These are phyloP conservation scores for Colletotrichum coccodes DNA, from an alignment of 2,329 filamentous ascomycete species.

Conservation along the genomic window DNA sequence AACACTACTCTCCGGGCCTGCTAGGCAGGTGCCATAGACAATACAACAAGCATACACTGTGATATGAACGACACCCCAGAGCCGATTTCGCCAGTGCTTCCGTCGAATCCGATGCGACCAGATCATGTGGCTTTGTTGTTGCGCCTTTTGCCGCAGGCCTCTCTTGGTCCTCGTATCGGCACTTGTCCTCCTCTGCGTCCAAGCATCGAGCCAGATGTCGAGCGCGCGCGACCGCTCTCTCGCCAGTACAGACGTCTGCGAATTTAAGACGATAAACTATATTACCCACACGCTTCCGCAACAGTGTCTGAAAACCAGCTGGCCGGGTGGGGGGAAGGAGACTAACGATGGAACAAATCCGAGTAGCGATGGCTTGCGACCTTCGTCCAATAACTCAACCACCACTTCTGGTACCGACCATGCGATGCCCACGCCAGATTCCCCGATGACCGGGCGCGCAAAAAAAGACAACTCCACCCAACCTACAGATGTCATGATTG, in stretches of 20 bases:
- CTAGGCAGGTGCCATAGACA: too few species aligned
- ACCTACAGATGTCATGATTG: background rate
- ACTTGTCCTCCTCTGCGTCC: background rate
- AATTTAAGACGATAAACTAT: conserved; percentile 79
- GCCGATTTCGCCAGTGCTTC: background rate
- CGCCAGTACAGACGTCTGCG: conserved; percentile 48
- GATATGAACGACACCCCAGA: background rate
- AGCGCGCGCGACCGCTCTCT: background rate
- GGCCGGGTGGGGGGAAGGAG: conserved; percentile 44
- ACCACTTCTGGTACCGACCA: background rate
- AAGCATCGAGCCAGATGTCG: background rate
- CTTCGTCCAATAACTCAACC: background rate
- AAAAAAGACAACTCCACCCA: background rate
- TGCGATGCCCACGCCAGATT: conserved; percentile 32
- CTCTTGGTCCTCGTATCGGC: background rate
- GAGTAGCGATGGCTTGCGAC: background rate
- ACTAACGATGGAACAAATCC: background rate
- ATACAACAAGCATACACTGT: background rate
- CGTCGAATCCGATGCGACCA: background rate
- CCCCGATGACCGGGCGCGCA: background rate
- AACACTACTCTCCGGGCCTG: too few species aligned
- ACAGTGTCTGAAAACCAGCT: conserved; percentile 76
- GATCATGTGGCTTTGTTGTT: background rate
- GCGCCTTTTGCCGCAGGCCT: background rate
- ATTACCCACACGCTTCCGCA: conserved; percentile 82